Evolutionary conservation across 129 eudicot genomes (phyloP), one percentile per base, ranked within the genome.

Genomic region (Ambrosia artemisiifolia): DNA sequence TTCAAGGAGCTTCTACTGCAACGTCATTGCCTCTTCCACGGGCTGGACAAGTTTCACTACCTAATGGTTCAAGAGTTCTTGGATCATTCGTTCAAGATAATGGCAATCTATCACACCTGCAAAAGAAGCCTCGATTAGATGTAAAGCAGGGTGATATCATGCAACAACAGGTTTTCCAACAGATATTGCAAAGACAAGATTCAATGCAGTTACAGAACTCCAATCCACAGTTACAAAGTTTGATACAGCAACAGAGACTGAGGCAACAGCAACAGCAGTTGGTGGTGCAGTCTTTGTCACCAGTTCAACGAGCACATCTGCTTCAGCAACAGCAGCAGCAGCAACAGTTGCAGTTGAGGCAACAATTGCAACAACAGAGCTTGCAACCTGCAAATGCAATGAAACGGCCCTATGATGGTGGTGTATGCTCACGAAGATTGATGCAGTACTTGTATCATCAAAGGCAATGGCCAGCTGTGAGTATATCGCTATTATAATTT

Each of bases 361-460:
- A 81, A 71, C 86, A 82, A 2, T 55, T 76, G 3, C 85, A 84
- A 54, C 88, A 73, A 47, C 98, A 87, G 77, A 80, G 84, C 63
- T 11, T 79, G 85, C 99, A 86, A 75, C 88, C 90, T 65, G 75
- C 80, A 24, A 70, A 87, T 67, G 75, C 80, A 17, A 62, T 83
- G 75, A 95, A 90, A 75, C 86, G 90, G n/a, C 96, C 97, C 18
- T 81, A 74, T 75, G 97, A 90, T 79, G 77, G 80, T 5, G 96
- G 96, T 78, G 91, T 95, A 9, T 95, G 99, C 71, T 89, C 99
- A n/a, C 82, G 99, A 11, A 85, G 97, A 65, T 59, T 95, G 70
- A 95, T 95, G 99, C 97, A 95, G 59, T 90, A 90, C 69, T 67
- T 95, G 20, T 95, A 86, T 83, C 99, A 95, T 81, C 97, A 88